These are phyloP conservation scores for Kluyveromyces sp. DNA, from an alignment of 1,139 yeast species.

Conservation along the genomic window DNA sequence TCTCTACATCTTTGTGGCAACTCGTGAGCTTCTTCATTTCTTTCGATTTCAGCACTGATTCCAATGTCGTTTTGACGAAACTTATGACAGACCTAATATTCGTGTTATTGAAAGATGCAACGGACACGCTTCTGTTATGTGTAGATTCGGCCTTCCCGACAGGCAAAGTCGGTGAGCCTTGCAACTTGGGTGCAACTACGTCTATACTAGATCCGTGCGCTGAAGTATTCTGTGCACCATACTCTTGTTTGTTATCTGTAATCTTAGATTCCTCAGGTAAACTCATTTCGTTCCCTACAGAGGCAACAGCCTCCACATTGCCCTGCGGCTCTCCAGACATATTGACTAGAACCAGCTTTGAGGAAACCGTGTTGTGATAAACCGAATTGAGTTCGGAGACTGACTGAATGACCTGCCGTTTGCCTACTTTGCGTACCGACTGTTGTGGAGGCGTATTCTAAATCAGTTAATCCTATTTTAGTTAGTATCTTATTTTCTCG, in stretches of 20 bases:
- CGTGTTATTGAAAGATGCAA: slow-evolving; percentile 15
- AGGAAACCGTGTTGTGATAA: not conserved
- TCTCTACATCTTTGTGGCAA: slow-evolving; percentile 26
- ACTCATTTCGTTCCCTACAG: not conserved
- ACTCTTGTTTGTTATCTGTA: not conserved
- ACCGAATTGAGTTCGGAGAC: too few relatives aligned
- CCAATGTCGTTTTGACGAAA: slow-evolving; percentile 27
- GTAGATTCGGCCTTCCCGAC: not conserved
- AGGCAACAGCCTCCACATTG: not conserved
- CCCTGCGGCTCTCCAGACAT: not conserved
- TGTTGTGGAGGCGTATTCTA: not conserved
- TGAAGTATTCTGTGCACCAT: not conserved
- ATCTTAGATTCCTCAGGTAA: not conserved
- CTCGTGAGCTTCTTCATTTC: slow-evolving; percentile 27
- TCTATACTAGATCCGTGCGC: not conserved
- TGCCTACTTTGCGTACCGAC: not conserved
- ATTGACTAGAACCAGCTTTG: not conserved
- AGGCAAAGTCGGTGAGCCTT: not conserved
- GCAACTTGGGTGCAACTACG: not conserved
- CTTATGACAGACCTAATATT: slow-evolving; percentile 25
- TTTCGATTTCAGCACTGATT: slow-evolving; percentile 24
- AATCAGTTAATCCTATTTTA: not conserved
- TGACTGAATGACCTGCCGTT: too few relatives aligned
- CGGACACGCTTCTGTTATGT: slow-evolving; percentile 17
- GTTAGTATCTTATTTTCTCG: not conserved